Conservation (phyloP, 148 eudicot genomes). For the Persicaria tinctoria region DNA sequence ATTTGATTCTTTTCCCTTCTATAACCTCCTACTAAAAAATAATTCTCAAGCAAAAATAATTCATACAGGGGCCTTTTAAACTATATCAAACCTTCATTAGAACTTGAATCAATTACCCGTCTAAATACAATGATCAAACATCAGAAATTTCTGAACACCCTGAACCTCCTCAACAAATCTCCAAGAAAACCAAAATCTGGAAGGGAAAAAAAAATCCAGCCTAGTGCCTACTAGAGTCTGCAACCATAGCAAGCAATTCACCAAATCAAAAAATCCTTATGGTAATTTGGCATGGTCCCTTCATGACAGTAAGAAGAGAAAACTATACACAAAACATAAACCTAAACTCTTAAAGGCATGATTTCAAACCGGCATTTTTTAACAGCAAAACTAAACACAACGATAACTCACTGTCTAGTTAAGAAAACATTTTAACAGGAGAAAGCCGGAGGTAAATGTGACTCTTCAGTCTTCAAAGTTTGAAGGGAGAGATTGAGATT, state of each 20-base stretch:
- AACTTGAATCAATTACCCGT: background rate
- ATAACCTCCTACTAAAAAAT: no score
- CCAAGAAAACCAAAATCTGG: no score
- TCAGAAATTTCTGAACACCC: background rate
- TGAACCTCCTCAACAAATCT: background rate
- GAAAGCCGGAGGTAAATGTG: background rate
- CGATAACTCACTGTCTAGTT: background rate
- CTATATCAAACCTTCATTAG: background rate
- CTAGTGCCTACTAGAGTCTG: no score
- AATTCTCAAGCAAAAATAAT: background rate
- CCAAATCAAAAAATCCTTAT: background rate
- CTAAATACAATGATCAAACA: background rate
- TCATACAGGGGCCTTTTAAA: background rate
- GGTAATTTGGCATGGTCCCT: background rate
- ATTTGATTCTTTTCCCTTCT: no score
- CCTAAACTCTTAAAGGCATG: background rate
- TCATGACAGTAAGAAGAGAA: background rate
- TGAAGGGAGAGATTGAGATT: background rate
- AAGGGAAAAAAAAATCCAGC: no score
- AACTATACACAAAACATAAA: background rate
- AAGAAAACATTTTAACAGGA: background rate
- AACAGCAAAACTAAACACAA: background rate
- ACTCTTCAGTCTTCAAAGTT: background rate
- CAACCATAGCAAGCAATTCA: background rate
- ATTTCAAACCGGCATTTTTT: background rate